Evolutionary conservation across 768 basidiomycete species (phyloP).

Genomic region (Chiua virens): DNA sequence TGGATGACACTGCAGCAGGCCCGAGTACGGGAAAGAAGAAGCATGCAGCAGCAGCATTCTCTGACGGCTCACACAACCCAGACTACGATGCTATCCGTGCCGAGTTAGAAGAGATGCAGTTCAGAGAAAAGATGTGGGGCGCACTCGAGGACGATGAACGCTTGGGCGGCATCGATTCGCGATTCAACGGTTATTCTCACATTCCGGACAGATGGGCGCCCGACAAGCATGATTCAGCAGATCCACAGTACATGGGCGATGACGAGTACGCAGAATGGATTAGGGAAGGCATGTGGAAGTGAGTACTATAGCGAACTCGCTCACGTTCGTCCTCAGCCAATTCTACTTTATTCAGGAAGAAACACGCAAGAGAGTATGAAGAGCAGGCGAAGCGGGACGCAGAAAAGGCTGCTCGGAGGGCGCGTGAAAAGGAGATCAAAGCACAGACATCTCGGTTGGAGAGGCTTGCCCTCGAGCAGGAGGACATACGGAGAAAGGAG

Average conservation of each 20-base stretch:
- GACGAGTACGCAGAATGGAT: conserved; percentile 90
- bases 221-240: conserved; percentile 41
- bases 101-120: conserved; percentile 62
- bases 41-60: neutral
- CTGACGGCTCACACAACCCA: conserved; percentile 27
- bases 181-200: conserved; percentile 67
- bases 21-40: conserved; percentile 11
- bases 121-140: conserved; percentile 71
- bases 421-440: conserved; percentile 52
- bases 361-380: conserved; percentile 64
- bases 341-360: conserved; percentile 45
- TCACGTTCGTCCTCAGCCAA: conserved; percentile 1
- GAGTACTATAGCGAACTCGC: conserved; percentile 21
- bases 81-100: conserved; percentile 51
- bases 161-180: conserved; percentile 60
- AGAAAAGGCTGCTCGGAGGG: conserved; percentile 49
- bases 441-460: conserved; percentile 54
- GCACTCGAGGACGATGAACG: conserved; percentile 74
- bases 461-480: conserved; percentile 52
- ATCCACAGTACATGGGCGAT: conserved; percentile 66
- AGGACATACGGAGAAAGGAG: conserved; percentile 47
- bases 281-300: conserved; percentile 83
- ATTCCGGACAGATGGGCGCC: conserved; percentile 67
- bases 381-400: conserved; percentile 60
- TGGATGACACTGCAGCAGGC: conserved; percentile 10